Conservation (phyloP, 2,329 filamentous ascomycete genomes). For the Cercospora brassicicola region DNA sequence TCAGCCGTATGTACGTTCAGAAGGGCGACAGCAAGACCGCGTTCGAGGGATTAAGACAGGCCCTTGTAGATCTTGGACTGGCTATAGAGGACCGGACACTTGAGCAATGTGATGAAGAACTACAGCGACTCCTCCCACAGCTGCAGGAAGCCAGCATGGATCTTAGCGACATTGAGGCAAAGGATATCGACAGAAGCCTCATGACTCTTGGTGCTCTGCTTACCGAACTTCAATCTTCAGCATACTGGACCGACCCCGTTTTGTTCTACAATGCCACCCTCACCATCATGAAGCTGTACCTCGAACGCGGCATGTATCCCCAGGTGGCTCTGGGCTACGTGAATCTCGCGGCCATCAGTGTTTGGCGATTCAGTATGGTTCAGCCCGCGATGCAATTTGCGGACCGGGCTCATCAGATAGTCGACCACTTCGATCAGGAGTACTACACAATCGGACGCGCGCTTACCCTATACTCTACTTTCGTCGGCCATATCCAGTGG, state of each 20-base stretch:
- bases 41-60: conserved; percentile 68
- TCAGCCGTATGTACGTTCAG: conserved; percentile 75
- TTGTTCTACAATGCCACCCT: conserved; percentile 72
- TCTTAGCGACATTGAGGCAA: conserved; percentile 16
- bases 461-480: conserved; percentile 67
- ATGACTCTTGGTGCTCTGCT: conserved; percentile 68
- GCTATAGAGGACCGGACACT: conserved; percentile 66
- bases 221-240: conserved; percentile 51
- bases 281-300: conserved; percentile 65
- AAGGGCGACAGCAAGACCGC: conserved; percentile 69
- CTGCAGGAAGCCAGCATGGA: conserved; percentile 26
- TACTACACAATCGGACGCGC: conserved; percentile 67
- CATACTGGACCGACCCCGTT: conserved; percentile 68
- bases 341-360: conserved; percentile 65
- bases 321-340: conserved; percentile 70
- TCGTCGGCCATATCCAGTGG: conserved; percentile 68
- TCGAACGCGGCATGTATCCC: conserved; percentile 64
- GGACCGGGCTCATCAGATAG: conserved; percentile 61
- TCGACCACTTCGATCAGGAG: conserved; percentile 62
- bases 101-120: conserved; percentile 75
- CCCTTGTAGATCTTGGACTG: conserved; percentile 68
- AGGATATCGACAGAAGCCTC: conserved; percentile 56
- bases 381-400: conserved; percentile 67
- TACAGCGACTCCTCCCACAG: conserved; percentile 50
- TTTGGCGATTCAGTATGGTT: conserved; percentile 70